Evolutionary conservation across 441 rosid species (phyloP).

Genomic region (Lepidium campestre): DNA sequence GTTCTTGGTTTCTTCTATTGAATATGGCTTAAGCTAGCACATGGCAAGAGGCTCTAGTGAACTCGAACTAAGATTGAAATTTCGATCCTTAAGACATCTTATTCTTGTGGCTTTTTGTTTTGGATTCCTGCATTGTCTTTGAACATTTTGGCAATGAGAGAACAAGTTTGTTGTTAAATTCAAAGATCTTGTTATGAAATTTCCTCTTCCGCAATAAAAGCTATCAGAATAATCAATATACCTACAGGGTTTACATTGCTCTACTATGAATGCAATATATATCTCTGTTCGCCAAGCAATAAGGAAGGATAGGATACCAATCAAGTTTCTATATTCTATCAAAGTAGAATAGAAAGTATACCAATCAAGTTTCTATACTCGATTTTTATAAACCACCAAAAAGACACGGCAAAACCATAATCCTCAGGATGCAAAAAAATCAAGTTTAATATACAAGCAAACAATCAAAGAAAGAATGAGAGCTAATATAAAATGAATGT

Average conservation of each 20-base stretch:
- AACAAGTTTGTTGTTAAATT: not conserved
- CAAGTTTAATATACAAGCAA: conserved; percentile 3
- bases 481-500: not conserved
- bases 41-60: not conserved
- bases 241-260: not conserved
- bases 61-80: not conserved
- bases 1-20: conserved; percentile 90
- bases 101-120: not conserved
- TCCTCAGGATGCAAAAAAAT: not conserved
- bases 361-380: too few species aligned
- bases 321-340: too few species aligned
- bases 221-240: not conserved
- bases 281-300: not conserved
- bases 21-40: conserved; percentile 8
- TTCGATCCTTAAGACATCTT: not conserved
- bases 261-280: not conserved
- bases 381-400: too few species aligned
- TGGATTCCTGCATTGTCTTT: not conserved
- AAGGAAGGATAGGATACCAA: not conserved
- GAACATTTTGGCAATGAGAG: not conserved
- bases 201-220: too few species aligned
- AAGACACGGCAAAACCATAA: not conserved
- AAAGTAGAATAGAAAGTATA: too few species aligned
- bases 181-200: not conserved
- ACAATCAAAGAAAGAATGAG: conserved; percentile 1